These are phyloP conservation scores for Amaranthus hypochondriacus DNA, from an alignment of 148 eudicot species.

Conservation along the genomic window DNA sequence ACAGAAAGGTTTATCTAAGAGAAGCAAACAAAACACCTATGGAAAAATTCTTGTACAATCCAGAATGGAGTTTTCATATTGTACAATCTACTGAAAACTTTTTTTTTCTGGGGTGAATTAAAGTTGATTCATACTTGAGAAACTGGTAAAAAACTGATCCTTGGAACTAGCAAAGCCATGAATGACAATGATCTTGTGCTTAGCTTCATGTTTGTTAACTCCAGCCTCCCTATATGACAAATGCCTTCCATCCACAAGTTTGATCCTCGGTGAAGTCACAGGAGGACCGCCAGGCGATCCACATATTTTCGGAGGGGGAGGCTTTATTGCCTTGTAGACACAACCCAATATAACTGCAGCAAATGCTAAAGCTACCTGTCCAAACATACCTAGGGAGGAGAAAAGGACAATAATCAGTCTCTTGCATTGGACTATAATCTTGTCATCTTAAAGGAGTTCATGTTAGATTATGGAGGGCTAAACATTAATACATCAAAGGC, in stretches of 20 bases:
- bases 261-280: slow-evolving; percentile 57
- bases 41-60: neutral
- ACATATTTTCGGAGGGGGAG: slow-evolving; percentile 54
- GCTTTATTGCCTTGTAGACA: slow-evolving; percentile 42
- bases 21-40: neutral
- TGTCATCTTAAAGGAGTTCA: neutral
- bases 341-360: slow-evolving; percentile 32
- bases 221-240: slow-evolving; percentile 68
- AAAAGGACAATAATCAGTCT: neutral
- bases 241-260: slow-evolving; percentile 66
- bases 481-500: no score
- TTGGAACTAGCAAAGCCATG: slow-evolving; percentile 68
- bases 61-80: neutral
- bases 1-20: neutral
- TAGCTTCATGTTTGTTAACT: slow-evolving; percentile 53
- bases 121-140: slow-evolving; percentile 41
- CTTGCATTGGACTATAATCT: neutral
- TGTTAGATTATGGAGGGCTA: neutral
- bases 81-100: neutral
- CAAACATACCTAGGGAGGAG: slow-evolving; percentile 37
- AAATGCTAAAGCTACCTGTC: slow-evolving; percentile 38
- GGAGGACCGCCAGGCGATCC: slow-evolving; percentile 69
- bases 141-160: slow-evolving; percentile 38
- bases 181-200: slow-evolving; percentile 48
- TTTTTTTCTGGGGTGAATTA: slow-evolving; percentile 1